Evolutionary conservation across 768 basidiomycete genomes (phyloP).

Genomic region (Pleurotus pulmonarius): DNA sequence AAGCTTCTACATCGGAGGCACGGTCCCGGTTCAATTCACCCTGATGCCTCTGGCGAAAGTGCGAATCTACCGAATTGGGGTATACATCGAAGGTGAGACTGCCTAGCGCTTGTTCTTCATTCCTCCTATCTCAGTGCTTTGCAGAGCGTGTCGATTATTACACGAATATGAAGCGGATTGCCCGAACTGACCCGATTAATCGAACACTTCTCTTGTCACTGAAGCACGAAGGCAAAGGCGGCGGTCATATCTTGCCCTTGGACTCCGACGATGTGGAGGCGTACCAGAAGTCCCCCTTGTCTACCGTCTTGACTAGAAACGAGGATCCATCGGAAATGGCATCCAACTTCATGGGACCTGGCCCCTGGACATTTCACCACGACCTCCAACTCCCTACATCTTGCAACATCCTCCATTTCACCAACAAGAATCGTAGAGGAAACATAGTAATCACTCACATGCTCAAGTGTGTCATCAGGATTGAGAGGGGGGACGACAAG

Average conservation of each 20-base stretch:
- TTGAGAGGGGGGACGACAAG: slow-evolving; percentile 75
- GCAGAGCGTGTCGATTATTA: slow-evolving; percentile 83
- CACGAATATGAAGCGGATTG: slow-evolving; percentile 60
- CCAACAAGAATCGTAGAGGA: slow-evolving; percentile 73
- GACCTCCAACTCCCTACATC: slow-evolving; percentile 65
- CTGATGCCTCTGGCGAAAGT: slow-evolving; percentile 83
- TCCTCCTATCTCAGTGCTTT: not conserved
- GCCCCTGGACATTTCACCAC: slow-evolving; percentile 83
- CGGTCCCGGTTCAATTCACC: slow-evolving; percentile 74
- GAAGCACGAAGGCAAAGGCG: slow-evolving; percentile 39
- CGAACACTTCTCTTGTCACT: slow-evolving; percentile 63
- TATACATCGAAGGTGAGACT: slow-evolving; percentile 74
- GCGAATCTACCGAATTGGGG: slow-evolving; percentile 70
- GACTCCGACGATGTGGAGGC: slow-evolving; percentile 64
- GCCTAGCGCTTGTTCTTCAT: not conserved
- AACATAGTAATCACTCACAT: slow-evolving; percentile 74
- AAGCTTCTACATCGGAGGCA: slow-evolving; percentile 80
- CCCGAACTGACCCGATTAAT: slow-evolving; percentile 62
- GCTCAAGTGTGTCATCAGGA: slow-evolving; percentile 78
- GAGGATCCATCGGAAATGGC: slow-evolving; percentile 54
- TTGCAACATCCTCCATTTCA: slow-evolving; percentile 63
- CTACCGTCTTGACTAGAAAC: slow-evolving; percentile 41
- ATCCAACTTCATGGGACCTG: slow-evolving; percentile 66
- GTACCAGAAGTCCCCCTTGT: slow-evolving; percentile 63
- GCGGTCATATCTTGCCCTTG: slow-evolving; percentile 72